Base-by-base conservation (phyloP, 2,329 filamentous ascomycete genomes). In the Penicillium thymicola region DNA sequence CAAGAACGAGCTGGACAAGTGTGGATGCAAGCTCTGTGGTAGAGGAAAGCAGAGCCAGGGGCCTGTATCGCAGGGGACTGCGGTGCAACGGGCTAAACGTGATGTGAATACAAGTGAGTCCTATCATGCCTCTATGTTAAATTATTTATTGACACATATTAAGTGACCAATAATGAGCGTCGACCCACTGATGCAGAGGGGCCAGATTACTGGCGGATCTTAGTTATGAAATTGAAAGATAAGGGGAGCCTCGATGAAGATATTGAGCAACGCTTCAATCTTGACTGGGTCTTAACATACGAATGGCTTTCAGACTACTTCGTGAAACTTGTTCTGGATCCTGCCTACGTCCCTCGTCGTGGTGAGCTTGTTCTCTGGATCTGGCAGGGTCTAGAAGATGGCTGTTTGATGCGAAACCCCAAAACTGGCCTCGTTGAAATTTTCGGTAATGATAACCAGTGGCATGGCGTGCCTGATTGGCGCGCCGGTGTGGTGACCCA, bases 341-440 rank as follows among this genome's bases (percentile, higher is more conserved):
- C 79, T 2, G 74, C 78, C 2, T 86, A 81, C 65, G 63, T 81
- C 1, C 83, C 84, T 3, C 78, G 84, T 2, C 61, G 73, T 0
- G 84, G 83, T 2, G 84, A 87, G 57, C 66, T 85, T 3, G 82
- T 86, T 0, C 72, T 87, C 0, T 85, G 82, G 78, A 65, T 64
- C 14, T 61, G 65, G 52, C 18, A 49, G 2, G 57, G 65, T n/a
- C 67, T 74, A 1, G 54, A 52, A 37, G 61, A 75, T 4, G 71
- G 71, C n/a, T 72, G 72, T 27, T 63, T 79, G 9, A 59, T 69
- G 18, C 76, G 66, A 58, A 73, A 79, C 50, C 50, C 60, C 1
- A 59, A 66, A 4, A 67, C 61, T 1, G 55, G 62, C 3, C 51
- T 60, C 16, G 65, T 73, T 45, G 69, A 74, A 50, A 67, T 74